Conservation (phyloP, 2,329 filamentous ascomycete species). For the Penicillium sp. region DNA sequence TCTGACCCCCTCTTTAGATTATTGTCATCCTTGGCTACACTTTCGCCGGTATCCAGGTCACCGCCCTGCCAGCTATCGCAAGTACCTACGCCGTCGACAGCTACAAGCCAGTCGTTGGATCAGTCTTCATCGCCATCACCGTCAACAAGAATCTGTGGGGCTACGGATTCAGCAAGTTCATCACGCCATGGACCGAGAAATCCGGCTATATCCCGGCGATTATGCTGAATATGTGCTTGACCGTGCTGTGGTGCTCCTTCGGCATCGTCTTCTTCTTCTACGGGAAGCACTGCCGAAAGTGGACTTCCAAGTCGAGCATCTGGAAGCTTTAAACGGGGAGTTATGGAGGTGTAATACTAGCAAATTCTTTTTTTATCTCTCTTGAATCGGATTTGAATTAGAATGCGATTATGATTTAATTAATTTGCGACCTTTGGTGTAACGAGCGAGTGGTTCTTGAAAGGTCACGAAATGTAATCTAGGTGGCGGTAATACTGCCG, state of each 20-base stretch:
- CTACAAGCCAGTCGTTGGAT: conserved; percentile 64
- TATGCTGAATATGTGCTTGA: conserved; percentile 60
- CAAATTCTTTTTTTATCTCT: not conserved
- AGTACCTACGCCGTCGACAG: conserved; percentile 63
- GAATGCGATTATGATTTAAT: not conserved
- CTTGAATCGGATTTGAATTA: not conserved
- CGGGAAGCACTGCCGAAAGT: conserved; percentile 60
- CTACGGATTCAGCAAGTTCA: conserved; percentile 60
- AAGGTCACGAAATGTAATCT: not conserved
- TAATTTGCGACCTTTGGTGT: not conserved
- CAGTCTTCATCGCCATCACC: conserved; percentile 61
- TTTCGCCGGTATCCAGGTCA: conserved; percentile 59
- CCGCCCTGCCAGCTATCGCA: conserved; percentile 61
- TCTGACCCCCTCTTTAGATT: conserved; percentile 17
- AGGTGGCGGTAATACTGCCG: too few relatives aligned
- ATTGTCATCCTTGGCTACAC: conserved; percentile 62
- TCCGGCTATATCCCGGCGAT: conserved; percentile 58
- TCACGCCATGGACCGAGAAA: conserved; percentile 54
- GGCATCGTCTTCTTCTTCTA: conserved; percentile 59
- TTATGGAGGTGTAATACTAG: not conserved
- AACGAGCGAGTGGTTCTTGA: not conserved
- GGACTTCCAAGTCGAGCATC: conserved; percentile 52
- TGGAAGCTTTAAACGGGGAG: conserved; percentile 4
- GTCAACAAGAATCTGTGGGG: conserved; percentile 67
- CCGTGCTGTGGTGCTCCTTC: conserved; percentile 56